Evolutionary conservation across 176 grass and related monocot species (phyloP).

Genomic region (Hyparrhenia diplandra): DNA sequence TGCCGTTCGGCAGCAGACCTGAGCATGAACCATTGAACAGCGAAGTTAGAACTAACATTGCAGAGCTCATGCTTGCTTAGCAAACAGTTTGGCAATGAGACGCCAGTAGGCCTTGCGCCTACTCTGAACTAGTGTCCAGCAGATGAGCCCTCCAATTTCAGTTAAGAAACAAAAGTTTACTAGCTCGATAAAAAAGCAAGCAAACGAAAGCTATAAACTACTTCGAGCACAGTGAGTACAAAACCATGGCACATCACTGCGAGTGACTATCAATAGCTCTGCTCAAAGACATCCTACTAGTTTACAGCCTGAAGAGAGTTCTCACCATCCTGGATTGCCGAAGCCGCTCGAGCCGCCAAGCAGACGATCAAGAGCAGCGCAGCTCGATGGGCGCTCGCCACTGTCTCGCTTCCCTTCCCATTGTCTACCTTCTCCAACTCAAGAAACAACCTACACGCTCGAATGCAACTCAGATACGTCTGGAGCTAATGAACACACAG

Average conservation of each 20-base stretch:
- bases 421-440: not conserved
- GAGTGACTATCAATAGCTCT: not conserved
- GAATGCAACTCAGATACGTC: not conserved
- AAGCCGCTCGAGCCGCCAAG: conserved; percentile 5
- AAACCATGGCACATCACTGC: too few species aligned
- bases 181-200: too few species aligned
- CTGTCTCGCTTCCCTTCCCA: not conserved
- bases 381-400: not conserved
- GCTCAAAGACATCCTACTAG: not conserved
- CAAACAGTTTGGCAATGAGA: not conserved
- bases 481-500: not conserved
- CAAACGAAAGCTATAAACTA: too few species aligned
- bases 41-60: not conserved
- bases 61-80: not conserved
- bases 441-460: not conserved
- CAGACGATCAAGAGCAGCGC: conserved; percentile 17
- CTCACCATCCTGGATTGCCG: conserved; percentile 35
- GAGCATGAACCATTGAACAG: not conserved
- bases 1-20: conserved; percentile 55
- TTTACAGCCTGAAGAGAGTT: not conserved
- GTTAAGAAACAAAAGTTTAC: too few species aligned
- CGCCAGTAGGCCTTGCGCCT: too few species aligned
- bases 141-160: too few species aligned
- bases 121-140: too few species aligned
- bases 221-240: too few species aligned